These are phyloP conservation scores for Amesomyces nigricolor DNA, from an alignment of 2,329 filamentous ascomycete genomes.

Conservation along the genomic window DNA sequence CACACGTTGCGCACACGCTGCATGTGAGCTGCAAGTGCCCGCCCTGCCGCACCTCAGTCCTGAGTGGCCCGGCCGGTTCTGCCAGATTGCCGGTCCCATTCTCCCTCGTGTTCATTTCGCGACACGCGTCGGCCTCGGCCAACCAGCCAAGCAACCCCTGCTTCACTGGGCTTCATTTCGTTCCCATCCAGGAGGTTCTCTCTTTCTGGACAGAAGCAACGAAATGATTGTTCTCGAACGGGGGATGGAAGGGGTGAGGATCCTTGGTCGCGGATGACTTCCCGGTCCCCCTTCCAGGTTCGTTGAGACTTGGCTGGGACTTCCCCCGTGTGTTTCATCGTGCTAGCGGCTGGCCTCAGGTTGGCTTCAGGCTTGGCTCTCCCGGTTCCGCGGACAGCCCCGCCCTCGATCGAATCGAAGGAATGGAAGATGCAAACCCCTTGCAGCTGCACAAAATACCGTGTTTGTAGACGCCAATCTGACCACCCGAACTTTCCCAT, in stretches of 20 bases:
- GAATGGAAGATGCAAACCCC: no score
- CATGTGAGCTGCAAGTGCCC: neutral
- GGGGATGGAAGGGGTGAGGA: neutral
- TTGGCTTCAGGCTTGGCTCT: neutral
- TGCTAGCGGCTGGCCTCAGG: neutral
- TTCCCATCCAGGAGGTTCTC: neutral
- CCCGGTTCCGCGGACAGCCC: slow-evolving; percentile 1
- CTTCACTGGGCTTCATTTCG: neutral
- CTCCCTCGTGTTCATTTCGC: slow-evolving; percentile 22
- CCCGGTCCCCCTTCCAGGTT: neutral
- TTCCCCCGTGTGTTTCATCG: slow-evolving; percentile 3
- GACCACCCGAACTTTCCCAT: no score
- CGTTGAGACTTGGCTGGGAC: neutral
- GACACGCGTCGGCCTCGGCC: slow-evolving; percentile 14
- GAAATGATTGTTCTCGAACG: neutral
- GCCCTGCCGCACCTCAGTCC: neutral
- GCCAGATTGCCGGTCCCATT: neutral
- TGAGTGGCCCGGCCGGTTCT: no score
- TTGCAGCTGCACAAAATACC: no score
- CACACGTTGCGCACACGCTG: neutral
- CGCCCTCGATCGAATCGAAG: neutral
- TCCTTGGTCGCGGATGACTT: slow-evolving; percentile 7
- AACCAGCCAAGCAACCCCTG: neutral
- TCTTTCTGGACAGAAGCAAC: neutral
- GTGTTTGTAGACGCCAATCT: no score